A percentile compares a stretch with the other conserved stretches of the same genome.
These are phyloP conservation scores for Candolleomyces aberdarensis DNA, from an alignment of 768 basidiomycete species.

Conservation along the genomic window DNA sequence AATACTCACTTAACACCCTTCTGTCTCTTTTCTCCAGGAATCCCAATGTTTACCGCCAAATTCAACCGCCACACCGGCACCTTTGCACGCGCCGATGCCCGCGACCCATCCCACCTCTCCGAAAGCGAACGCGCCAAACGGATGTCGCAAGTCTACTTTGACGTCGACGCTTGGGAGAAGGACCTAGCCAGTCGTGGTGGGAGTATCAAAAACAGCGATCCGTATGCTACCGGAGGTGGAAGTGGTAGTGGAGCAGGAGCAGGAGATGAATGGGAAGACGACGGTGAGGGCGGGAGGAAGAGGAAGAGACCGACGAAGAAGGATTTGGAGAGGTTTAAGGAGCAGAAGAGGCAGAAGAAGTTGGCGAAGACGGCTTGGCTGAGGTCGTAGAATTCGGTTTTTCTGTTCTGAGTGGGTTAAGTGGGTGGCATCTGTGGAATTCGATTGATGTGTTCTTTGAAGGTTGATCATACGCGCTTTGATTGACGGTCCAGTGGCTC, in stretches of 20 bases:
- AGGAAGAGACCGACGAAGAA: conserved; percentile 78
- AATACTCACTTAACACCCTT: neutral
- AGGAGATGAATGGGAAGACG: conserved; percentile 33
- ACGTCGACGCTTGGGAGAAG: conserved; percentile 75
- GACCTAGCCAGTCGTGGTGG: conserved; percentile 53
- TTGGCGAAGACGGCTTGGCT: conserved; percentile 88
- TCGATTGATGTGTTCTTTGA: no score
- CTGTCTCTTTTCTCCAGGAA: conserved; percentile 23
- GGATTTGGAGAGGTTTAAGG: conserved; percentile 82
- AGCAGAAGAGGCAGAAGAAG: conserved; percentile 79
- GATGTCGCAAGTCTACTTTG: conserved; percentile 89
- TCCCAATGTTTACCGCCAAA: conserved; percentile 58
- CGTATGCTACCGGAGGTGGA: neutral
- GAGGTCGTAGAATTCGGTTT: conserved; percentile 45
- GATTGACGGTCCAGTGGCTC: no score
- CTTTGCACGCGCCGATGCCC: conserved; percentile 62
- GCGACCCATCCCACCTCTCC: conserved; percentile 72
- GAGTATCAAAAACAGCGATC: conserved; percentile 23
- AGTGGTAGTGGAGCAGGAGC: conserved; percentile 32
- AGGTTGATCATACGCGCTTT: no score
- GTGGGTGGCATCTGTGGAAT: no score
- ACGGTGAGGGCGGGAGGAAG: conserved; percentile 62
- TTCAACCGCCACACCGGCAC: conserved; percentile 83
- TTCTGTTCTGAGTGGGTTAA: no score
- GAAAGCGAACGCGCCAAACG: conserved; percentile 80